Base-by-base conservation (phyloP, 257 asterid genomes). In the Jasminum sambac region DNA sequence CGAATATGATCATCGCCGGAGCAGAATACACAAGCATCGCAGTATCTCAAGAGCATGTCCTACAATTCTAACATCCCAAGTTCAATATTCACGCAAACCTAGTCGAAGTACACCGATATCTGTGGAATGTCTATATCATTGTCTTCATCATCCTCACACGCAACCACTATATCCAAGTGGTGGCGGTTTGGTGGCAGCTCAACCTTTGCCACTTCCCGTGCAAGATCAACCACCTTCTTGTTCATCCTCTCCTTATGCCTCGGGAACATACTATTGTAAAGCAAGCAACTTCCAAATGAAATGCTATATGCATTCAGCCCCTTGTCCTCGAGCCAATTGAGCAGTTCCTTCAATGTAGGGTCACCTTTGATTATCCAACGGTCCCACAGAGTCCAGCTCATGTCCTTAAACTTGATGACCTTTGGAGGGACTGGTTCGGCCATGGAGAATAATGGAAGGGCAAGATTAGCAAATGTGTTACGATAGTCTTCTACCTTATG, bases 371-470 rank as follows among this genome's bases (percentile, higher is more conserved):
- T 67, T 42, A 84, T 80, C 98, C 98, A 92, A 55, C 98, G 64
- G 75, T 92, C 98, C 98, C 98, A 92, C 1, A 89, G 89, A 1
- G 98, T 89, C 98, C 98, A 92, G 84, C 85, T 92, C 96, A 84
- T 64, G 77, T 83, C 85, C 72, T 64, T 83, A 77, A 89, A 96
- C 84, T 88, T 88, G 68, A 86, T 30, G 4, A 81, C 82, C 78
- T 89, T 89, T 6, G 98, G 92, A 3, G 90, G 88, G 30, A 89
- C 86, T 0, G 98, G 96, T 74, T 92, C 98, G 0, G 98, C 96
- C 70, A 92, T 92, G 74, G 96, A 92, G 82, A 92, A 89, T 17
- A 92, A 76, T 0, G 98, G 98, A 23, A 89, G 86, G 39, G 98
- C 96, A 6, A 92, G 80, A 78, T 90, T 92, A 3, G 98, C 96